phyloP scores from a whole-genome alignment of 148 eudicot species.

The Amaranthus palmeri region DNA sequence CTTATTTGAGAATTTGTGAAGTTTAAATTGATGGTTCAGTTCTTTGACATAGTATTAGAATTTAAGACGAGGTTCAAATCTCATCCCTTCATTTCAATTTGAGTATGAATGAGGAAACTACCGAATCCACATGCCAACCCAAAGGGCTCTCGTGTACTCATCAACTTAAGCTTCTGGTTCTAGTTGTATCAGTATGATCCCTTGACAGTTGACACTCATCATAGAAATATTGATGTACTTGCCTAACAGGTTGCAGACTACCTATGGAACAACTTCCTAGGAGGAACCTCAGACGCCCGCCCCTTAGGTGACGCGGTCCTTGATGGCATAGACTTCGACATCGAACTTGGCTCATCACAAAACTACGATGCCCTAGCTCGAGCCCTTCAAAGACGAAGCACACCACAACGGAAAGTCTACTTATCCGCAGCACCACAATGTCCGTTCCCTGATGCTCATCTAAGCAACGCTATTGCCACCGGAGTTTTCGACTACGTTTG shows the following conservation, averaged over 20 bases:
- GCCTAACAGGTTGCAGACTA: slow-evolving; percentile 27
- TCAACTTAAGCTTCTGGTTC: not conserved
- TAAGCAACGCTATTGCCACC: slow-evolving; percentile 23
- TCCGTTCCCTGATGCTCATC: slow-evolving; percentile 27
- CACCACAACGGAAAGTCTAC: slow-evolving; percentile 23
- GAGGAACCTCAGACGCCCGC: slow-evolving; percentile 31
- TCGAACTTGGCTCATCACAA: slow-evolving; percentile 29
- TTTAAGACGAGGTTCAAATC: no score
- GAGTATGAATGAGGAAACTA: no score
- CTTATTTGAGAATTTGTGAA: no score
- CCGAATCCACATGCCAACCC: no score
- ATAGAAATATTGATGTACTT: no score
- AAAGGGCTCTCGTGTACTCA: no score
- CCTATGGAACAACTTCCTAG: slow-evolving; percentile 44
- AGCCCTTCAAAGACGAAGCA: slow-evolving; percentile 20
- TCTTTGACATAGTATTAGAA: no score
- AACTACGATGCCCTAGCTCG: slow-evolving; percentile 37
- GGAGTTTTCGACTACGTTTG: slow-evolving; percentile 37
- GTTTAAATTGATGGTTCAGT: no score
- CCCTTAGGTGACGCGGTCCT: slow-evolving; percentile 38
- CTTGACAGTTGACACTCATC: no score
- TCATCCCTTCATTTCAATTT: no score
- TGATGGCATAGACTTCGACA: slow-evolving; percentile 50
- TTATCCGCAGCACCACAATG: slow-evolving; percentile 39
- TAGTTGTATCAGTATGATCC: no score